Evolutionary conservation across 306 rosid species (phyloP).

Genomic region (Vigna radiata): DNA sequence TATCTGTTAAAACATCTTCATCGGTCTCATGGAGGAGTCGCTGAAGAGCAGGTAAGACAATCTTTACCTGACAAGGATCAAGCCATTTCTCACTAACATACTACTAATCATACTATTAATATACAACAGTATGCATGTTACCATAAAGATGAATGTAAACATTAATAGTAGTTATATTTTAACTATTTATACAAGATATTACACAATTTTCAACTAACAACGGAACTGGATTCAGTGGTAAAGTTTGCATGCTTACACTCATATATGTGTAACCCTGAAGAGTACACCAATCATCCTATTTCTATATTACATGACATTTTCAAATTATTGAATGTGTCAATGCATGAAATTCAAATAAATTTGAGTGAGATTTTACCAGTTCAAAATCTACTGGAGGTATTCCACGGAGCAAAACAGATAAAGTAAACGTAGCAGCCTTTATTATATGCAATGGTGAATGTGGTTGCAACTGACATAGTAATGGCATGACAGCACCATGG

Average conservation of each 20-base stretch:
- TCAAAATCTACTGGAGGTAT: constrained; percentile 65
- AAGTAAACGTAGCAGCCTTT: constrained; percentile 72
- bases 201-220: too few species aligned
- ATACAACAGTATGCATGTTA: background rate
- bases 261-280: too few species aligned
- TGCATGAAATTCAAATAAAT: background rate
- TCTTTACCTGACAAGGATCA: constrained; percentile 63
- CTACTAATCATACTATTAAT: background rate
- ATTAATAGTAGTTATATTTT: background rate
- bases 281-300: too few species aligned
- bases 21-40: constrained; percentile 61
- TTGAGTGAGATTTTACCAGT: constrained; percentile 41
- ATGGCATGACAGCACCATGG: constrained; percentile 60
- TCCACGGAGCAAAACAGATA: constrained; percentile 73
- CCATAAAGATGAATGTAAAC: background rate
- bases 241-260: too few species aligned
- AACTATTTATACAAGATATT: too few species aligned
- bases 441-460: background rate
- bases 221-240: too few species aligned
- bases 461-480: constrained; percentile 48
- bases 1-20: constrained; percentile 68
- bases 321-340: background rate
- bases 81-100: background rate
- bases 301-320: too few species aligned
- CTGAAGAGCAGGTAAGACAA: constrained; percentile 63